These are phyloP conservation scores for Plasmodium coatneyi DNA, from an alignment of 169 alveolate species.

Conservation along the genomic window DNA sequence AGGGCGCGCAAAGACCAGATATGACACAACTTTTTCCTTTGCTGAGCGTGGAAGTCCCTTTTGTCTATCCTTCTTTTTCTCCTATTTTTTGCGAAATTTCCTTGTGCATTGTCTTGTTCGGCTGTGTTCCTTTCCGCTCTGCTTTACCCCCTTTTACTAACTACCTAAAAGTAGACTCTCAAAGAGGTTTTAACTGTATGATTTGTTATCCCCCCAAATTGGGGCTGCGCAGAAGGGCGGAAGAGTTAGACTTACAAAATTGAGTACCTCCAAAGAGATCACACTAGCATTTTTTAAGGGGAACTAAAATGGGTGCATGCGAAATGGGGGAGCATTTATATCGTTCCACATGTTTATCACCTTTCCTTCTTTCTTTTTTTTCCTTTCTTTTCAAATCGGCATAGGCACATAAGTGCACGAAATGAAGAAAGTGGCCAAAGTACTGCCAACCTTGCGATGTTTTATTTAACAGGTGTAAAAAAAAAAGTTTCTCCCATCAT, in stretches of 20 bases:
- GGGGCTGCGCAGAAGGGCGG: background rate
- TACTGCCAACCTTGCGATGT: background rate
- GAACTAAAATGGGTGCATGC: background rate
- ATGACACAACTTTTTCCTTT: background rate
- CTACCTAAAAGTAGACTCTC: background rate
- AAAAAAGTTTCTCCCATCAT: background rate
- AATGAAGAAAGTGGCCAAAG: background rate
- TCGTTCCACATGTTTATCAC: background rate
- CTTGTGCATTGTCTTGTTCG: background rate
- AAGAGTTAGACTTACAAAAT: background rate
- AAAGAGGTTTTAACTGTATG: background rate
- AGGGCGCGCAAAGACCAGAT: slow-evolving; percentile 31
- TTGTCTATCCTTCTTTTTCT: background rate
- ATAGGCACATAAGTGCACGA: slow-evolving; percentile 42
- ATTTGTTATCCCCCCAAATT: background rate
- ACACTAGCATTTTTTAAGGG: background rate
- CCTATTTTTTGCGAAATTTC: background rate
- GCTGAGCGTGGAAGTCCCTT: background rate
- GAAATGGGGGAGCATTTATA: background rate
- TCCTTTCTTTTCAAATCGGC: background rate
- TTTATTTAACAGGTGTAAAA: background rate
- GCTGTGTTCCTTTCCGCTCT: background rate
- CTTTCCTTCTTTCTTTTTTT: background rate
- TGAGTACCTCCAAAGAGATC: background rate
- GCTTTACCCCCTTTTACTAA: background rate